Evolutionary conservation across 176 grass and related monocot genomes (phyloP).

Genomic region (Bromus sterilis): DNA sequence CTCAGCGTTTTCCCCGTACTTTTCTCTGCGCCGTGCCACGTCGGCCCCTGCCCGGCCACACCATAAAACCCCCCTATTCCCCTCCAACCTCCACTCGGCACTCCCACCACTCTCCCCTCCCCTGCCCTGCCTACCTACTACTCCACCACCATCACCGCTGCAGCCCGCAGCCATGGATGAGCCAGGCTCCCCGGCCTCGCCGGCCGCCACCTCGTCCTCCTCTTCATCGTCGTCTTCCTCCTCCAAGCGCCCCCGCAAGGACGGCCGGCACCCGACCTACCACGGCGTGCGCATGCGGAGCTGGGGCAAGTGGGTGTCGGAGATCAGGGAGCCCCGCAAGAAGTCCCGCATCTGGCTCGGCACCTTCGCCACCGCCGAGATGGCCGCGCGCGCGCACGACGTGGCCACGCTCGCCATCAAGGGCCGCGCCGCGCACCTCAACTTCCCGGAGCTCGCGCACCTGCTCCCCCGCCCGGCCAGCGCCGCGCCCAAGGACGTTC

Average conservation of each 20-base stretch:
- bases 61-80: slow-evolving; percentile 24
- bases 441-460: slow-evolving; percentile 47
- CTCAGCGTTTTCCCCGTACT: not conserved
- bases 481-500: slow-evolving; percentile 47
- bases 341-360: slow-evolving; percentile 72
- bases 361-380: slow-evolving; percentile 60
- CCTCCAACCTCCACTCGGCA: not conserved
- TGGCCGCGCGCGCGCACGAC: slow-evolving; percentile 71
- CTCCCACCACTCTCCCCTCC: not conserved
- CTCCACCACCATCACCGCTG: not conserved
- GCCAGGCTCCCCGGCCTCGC: not conserved
- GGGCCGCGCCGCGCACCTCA: slow-evolving; percentile 42
- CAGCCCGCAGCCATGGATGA: slow-evolving; percentile 16
- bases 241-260: slow-evolving; percentile 34
- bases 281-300: slow-evolving; percentile 59
- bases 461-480: slow-evolving; percentile 41
- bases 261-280: slow-evolving; percentile 52
- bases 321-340: slow-evolving; percentile 82
- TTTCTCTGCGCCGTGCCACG: not conserved
- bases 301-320: slow-evolving; percentile 78
- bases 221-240: not conserved
- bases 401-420: slow-evolving; percentile 70
- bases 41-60: not conserved
- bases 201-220: not conserved
- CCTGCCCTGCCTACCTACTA: not conserved